These are phyloP conservation scores for Dianthus caryophyllus DNA, from an alignment of 148 eudicot genomes.

Conservation along the genomic window DNA sequence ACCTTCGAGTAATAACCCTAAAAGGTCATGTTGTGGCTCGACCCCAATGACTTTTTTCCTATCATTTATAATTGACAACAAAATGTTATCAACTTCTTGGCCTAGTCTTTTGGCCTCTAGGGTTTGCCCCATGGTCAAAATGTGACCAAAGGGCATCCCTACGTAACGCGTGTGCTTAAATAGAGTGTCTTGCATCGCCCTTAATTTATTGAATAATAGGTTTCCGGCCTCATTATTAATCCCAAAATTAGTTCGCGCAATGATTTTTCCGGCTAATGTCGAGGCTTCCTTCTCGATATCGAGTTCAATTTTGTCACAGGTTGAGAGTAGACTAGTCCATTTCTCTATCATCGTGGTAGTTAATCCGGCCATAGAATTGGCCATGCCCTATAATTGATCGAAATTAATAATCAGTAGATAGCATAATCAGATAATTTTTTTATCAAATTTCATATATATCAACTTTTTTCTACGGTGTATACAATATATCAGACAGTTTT, in stretches of 20 bases:
- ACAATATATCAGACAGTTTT: too few relatives aligned
- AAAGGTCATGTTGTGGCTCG: constrained; percentile 46
- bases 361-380: constrained; percentile 68
- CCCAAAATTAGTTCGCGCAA: constrained; percentile 81
- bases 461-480: too few relatives aligned
- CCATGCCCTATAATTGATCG: constrained; percentile 59
- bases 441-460: too few relatives aligned
- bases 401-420: too few relatives aligned
- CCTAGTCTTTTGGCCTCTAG: constrained; percentile 61
- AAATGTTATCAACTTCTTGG: constrained; percentile 59
- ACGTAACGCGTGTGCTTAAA: constrained; percentile 70
- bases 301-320: constrained; percentile 40
- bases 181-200: constrained; percentile 57
- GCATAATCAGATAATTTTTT: too few relatives aligned
- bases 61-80: constrained; percentile 43
- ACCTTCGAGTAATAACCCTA: constrained; percentile 59
- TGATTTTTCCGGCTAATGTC: constrained; percentile 66
- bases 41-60: constrained; percentile 34
- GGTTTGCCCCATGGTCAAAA: constrained; percentile 39
- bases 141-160: constrained; percentile 73
- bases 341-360: constrained; percentile 53
- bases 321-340: constrained; percentile 40
- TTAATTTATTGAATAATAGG: constrained; percentile 44
- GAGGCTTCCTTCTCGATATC: constrained; percentile 75
- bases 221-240: constrained; percentile 46